A percentile compares a stretch with the other conserved stretches of the same genome.
Conservation (phyloP, 2,329 filamentous ascomycete genomes). For the Geosmithia putterillii region DNA sequence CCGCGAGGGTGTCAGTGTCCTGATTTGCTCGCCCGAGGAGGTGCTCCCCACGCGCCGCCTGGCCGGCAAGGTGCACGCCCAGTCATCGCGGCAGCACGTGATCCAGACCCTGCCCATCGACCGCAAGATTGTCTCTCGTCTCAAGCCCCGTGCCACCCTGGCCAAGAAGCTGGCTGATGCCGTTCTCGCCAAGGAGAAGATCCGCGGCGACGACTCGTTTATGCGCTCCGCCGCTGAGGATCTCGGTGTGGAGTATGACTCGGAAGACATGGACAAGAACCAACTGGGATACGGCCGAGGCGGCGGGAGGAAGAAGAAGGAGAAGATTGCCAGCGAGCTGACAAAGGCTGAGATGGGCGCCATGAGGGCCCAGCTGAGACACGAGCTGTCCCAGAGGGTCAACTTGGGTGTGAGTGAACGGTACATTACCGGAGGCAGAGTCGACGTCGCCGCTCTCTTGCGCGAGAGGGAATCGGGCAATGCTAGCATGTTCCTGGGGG, state of each 20-base stretch:
- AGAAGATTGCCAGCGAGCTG: constrained; percentile 54
- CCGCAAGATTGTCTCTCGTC: constrained; percentile 59
- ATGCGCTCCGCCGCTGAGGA: constrained; percentile 78
- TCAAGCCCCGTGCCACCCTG: constrained; percentile 66
- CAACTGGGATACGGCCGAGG: constrained; percentile 56
- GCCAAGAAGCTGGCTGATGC: constrained; percentile 84
- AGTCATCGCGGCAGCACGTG: constrained; percentile 45
- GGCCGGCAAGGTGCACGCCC: constrained; percentile 75
- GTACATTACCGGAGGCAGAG: constrained; percentile 71
- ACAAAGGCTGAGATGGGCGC: constrained; percentile 62
- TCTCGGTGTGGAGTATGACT: constrained; percentile 86
- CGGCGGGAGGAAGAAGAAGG: constrained; percentile 60
- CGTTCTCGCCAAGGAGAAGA: constrained; percentile 75
- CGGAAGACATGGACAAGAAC: constrained; percentile 69
- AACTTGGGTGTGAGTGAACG: constrained; percentile 81
- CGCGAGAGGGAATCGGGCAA: constrained; percentile 41
- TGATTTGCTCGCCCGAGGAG: constrained; percentile 87
- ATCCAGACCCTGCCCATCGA: constrained; percentile 78
- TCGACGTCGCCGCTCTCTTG: constrained; percentile 67
- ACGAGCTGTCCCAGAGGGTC: constrained; percentile 58
- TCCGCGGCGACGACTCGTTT: constrained; percentile 73
- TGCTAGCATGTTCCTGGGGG: constrained; percentile 18
- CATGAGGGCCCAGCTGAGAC: constrained; percentile 59
- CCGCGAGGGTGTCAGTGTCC: constrained; percentile 64
- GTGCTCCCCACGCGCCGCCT: constrained; percentile 73